Evolutionary conservation across 805 yeast species (phyloP), one percentile per base, ranked within the genome.

Genomic region (Saturnispora quitensis): DNA sequence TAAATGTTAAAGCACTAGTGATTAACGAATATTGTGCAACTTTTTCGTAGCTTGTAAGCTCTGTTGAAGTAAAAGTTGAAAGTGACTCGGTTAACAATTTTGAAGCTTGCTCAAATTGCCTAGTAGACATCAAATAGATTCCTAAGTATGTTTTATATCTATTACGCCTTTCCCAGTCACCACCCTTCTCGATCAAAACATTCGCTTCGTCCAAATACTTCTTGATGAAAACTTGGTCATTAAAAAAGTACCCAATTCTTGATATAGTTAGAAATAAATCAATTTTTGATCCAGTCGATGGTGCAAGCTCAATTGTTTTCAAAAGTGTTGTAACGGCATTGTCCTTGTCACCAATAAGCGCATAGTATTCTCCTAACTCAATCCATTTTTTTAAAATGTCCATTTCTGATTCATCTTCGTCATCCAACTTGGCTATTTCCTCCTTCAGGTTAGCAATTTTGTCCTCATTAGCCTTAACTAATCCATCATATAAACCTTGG

Each of bases 131-230:
- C 36, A 79, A 72, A 65, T 88, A 87, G 47, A 93, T 75, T 22
- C 99, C 99, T 53, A 78, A 70, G 69, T 93, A 93, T 5, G 97
- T 87, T 73, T 93, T 93, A 74, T 80, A 89, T 59, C 97, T 74
- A 71, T 93, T 93, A 63, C 96, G 82, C 69, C 99, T 86, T 71
- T 93, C 99, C 99, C 99, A 93, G 68, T 93, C 99, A 56, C 99
- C 99, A 51, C 98, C 99, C 62, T 89, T 86, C 62, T 91, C 98
- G 62, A 93, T 89, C 65, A 88, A 76, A 24, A 72, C 63, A 62
- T 85, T 81, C 18, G 84, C 81, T 59, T 82, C 82, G 51, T 84
- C 91, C 57, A 93, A 76, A 62, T 84, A 83, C 60, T 81, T 80
- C 53, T 82, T 77, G 44, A 86, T 84, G 57, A 79, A 80, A 5